Conservation (phyloP, 768 basidiomycete genomes). For the Tulasnella sp. region DNA sequence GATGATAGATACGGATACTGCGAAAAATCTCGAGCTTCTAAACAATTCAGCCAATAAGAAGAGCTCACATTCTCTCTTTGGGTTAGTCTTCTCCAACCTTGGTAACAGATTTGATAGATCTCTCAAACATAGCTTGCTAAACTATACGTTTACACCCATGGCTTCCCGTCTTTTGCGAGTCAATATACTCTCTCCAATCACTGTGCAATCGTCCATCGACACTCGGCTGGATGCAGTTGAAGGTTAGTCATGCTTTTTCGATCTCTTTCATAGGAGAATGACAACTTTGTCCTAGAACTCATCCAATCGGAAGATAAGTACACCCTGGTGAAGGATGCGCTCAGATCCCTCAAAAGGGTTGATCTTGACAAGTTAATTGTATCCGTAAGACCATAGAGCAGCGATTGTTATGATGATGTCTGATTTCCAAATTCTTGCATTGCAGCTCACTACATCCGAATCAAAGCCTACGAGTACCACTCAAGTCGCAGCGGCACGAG, state of each 20-base stretch:
- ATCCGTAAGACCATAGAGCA: constrained; percentile 4
- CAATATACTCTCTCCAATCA: constrained; percentile 71
- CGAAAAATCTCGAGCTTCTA: constrained; percentile 78
- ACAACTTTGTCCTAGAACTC: constrained; percentile 40
- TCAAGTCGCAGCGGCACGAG: constrained; percentile 56
- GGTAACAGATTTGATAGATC: neutral
- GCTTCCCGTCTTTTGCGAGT: constrained; percentile 65
- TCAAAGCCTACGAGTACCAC: constrained; percentile 35
- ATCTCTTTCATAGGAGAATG: constrained; percentile 4
- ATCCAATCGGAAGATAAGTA: constrained; percentile 65
- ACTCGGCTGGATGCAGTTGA: constrained; percentile 78
- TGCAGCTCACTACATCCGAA: constrained; percentile 59
- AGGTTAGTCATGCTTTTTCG: constrained; percentile 32
- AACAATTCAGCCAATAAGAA: constrained; percentile 56
- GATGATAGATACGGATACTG: constrained; percentile 87
- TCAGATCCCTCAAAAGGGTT: constrained; percentile 60
- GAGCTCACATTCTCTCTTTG: constrained; percentile 63
- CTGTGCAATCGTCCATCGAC: constrained; percentile 54
- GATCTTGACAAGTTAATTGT: constrained; percentile 60
- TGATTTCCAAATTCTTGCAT: neutral
- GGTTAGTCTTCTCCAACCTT: constrained; percentile 35
- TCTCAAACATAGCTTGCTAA: constrained; percentile 39
- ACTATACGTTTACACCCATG: constrained; percentile 85
- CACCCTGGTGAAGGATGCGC: constrained; percentile 49
- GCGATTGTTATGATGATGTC: too few species aligned